Base-by-base conservation (phyloP, 2,329 filamentous ascomycete species). In the Fusarium scirpi region DNA sequence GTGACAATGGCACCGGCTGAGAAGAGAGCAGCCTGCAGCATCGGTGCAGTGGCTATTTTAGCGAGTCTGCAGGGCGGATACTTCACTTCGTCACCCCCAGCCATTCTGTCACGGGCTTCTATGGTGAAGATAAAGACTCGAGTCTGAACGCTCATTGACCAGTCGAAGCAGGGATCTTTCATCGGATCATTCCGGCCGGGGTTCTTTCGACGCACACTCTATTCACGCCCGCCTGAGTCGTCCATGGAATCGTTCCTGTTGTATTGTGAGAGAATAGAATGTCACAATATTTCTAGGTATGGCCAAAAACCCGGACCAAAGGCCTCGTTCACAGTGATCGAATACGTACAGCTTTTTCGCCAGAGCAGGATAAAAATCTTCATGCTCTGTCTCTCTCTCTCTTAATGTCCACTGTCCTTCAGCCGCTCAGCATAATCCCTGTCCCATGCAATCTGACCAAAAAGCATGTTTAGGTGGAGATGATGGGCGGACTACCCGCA, bases 1-100 rank as follows among this genome's bases (percentile, higher is more conserved):
- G 73, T 72, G 63, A 58, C 69, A 44, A 73, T 67, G 58, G 58
- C 48, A 75, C 48, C 73, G 71, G 71, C 58, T 72, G 67, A 62
- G 65, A 54, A 67, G 62, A 74, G 68, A 64, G 27, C 46, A 62
- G 57, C 69, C 59, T 44, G 68, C 72, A 73, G 59, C 53, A 48
- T 58, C 52, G 62, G 63, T 65, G 51, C 61, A 58, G 65, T 61
- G 57, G 55, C 54, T 62, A 56, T 38, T 41, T 24, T 30, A 43
- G 24, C 32, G 40, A 65, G 24, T 29, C 32, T 65, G 51, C 51
- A 49, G 41, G 49, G 49, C n/a, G 49, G 15, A 27, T 11, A 27
- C 32, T 41, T 52, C 34, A 18, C 48, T 25, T 51, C 48, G 16
- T 51, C 48, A 11, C 27, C 25, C n/a, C 44, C 22, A 47, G 59